A percentile compares a stretch with the other conserved stretches of the same genome.
Evolutionary conservation across 805 yeast species (phyloP).

Genomic region (Nakazawaea holstii): DNA sequence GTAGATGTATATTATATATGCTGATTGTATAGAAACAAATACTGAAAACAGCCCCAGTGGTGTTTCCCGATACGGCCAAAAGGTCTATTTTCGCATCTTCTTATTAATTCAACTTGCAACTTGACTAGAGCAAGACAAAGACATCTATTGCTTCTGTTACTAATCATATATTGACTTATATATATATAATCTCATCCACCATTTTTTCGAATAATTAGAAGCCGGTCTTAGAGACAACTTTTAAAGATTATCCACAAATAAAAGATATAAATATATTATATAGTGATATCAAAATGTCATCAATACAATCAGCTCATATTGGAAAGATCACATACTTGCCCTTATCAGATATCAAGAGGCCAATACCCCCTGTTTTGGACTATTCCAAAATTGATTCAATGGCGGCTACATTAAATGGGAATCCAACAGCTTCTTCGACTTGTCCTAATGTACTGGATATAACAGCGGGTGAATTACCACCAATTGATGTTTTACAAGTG

Average conservation of each 20-base stretch:
- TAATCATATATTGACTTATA: not conserved
- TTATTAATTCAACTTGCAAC: not conserved
- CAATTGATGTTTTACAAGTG: constrained; percentile 71
- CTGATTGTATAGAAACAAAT: not conserved
- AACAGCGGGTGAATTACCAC: constrained; percentile 66
- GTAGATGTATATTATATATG: too few relatives aligned
- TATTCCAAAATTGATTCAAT: constrained; percentile 69
- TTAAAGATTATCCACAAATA: too few relatives aligned
- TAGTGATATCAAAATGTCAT: constrained; percentile 34
- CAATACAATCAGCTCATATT: constrained; percentile 60
- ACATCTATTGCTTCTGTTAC: too few relatives aligned
- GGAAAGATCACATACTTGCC: constrained; percentile 56
- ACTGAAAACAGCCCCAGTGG: not conserved
- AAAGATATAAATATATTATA: too few relatives aligned
- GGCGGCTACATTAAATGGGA: constrained; percentile 65
- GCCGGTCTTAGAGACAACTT: not conserved
- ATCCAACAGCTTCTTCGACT: constrained; percentile 59
- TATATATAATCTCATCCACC: too few relatives aligned
- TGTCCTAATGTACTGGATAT: constrained; percentile 40
- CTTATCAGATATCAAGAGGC: constrained; percentile 62
- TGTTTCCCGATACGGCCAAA: not conserved
- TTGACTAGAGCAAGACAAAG: not conserved
- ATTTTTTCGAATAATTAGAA: too few relatives aligned
- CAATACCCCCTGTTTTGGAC: constrained; percentile 83
- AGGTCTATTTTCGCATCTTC: not conserved